phyloP scores from a whole-genome alignment of 805 yeast species.

The Sugiyamaella floridensis region DNA sequence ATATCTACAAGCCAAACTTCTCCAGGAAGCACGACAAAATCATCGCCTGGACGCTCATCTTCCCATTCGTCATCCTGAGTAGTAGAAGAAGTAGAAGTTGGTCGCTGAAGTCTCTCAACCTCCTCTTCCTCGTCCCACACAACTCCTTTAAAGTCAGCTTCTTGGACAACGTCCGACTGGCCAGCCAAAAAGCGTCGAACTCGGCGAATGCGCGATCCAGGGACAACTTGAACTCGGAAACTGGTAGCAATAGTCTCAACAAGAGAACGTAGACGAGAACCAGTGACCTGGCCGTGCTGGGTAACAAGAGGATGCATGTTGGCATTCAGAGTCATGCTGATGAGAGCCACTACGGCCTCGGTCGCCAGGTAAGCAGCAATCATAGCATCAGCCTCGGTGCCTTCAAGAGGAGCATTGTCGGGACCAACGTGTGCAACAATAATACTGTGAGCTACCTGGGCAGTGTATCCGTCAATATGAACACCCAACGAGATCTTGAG shows the following conservation, averaged over 20 bases:
- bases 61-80: slow-evolving; percentile 14
- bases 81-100: background rate
- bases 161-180: slow-evolving; percentile 90
- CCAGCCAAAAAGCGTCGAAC: slow-evolving; percentile 92
- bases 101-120: slow-evolving; percentile 5
- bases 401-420: slow-evolving; percentile 66
- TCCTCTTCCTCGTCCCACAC: slow-evolving; percentile 30
- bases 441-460: slow-evolving; percentile 82
- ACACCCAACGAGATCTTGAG: slow-evolving; percentile 82
- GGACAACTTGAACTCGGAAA: slow-evolving; percentile 79
- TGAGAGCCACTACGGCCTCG: slow-evolving; percentile 72
- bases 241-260: slow-evolving; percentile 84
- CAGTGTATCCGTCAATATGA: slow-evolving; percentile 92
- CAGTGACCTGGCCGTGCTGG: slow-evolving; percentile 43
- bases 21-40: slow-evolving; percentile 65
- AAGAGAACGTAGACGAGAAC: slow-evolving; percentile 58
- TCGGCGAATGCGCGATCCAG: slow-evolving; percentile 89
- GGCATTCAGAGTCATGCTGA: slow-evolving; percentile 69
- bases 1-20: slow-evolving; percentile 85
- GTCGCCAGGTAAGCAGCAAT: slow-evolving; percentile 86
- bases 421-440: slow-evolving; percentile 50
- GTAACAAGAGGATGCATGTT: slow-evolving; percentile 14
- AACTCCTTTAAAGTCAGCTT: slow-evolving; percentile 87
- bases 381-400: slow-evolving; percentile 80
- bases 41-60: slow-evolving; percentile 40